Conservation (phyloP, 2,329 filamentous ascomycete species). For the Penicillium sp. region DNA sequence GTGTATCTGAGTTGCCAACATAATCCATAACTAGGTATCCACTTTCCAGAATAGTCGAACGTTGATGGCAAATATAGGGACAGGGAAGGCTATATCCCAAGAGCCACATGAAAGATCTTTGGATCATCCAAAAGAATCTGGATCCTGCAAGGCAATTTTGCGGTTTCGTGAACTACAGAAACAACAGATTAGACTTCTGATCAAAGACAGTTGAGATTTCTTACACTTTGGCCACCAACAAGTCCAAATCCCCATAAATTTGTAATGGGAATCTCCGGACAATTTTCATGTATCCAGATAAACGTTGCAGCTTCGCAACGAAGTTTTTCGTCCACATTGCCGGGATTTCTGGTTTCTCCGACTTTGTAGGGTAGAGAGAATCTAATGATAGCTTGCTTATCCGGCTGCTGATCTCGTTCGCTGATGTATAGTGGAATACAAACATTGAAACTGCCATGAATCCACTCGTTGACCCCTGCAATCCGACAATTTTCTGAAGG, state of each 20-base stretch:
- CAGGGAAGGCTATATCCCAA: constrained; percentile 24
- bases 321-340: constrained; percentile 48
- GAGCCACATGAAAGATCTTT: constrained; percentile 21
- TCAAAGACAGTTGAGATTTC: background rate
- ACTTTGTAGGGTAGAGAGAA: constrained; percentile 34
- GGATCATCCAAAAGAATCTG: constrained; percentile 24
- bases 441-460: constrained; percentile 27
- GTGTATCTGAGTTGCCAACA: constrained; percentile 23
- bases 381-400: constrained; percentile 28
- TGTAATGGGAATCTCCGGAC: constrained; percentile 31
- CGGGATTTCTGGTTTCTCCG: constrained; percentile 40
- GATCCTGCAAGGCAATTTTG: constrained; percentile 15
- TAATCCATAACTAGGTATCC: constrained; percentile 36
- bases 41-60: constrained; percentile 15
- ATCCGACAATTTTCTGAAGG: constrained; percentile 27
- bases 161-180: constrained; percentile 14
- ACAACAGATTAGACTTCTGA: background rate
- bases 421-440: constrained; percentile 26
- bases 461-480: constrained; percentile 14
- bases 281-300: constrained; percentile 43
- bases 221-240: constrained; percentile 29
- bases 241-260: constrained; percentile 38
- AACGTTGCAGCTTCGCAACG: constrained; percentile 46
- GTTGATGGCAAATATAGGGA: constrained; percentile 23
- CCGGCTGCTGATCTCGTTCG: background rate